phyloP scores from a whole-genome alignment of 75 land plant species.

The Selaginella tamariscina region DNA sequence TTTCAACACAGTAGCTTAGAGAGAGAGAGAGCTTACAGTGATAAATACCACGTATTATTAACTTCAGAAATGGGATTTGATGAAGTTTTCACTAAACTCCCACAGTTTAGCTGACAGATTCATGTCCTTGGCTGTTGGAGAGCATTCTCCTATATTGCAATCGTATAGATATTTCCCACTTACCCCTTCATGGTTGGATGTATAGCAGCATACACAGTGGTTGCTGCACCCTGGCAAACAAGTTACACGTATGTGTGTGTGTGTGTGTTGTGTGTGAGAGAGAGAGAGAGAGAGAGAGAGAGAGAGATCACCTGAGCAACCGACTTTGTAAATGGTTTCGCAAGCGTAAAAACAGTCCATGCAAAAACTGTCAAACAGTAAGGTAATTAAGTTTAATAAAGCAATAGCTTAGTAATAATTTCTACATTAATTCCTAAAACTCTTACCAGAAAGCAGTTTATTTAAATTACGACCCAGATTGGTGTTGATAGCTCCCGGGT shows the following conservation, averaged over 20 bases:
- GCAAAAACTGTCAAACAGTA: too few species aligned
- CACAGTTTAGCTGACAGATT: not conserved
- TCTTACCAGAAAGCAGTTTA: not conserved
- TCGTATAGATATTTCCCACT: not conserved
- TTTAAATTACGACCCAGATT: not conserved
- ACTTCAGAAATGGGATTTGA: not conserved
- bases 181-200: not conserved
- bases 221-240: conserved; percentile 3
- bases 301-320: too few species aligned
- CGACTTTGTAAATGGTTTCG: too few species aligned
- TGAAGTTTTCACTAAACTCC: not conserved
- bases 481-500: not conserved
- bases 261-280: too few species aligned
- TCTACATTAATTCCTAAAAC: not conserved
- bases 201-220: not conserved
- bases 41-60: too few species aligned
- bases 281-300: too few species aligned
- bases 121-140: not conserved
- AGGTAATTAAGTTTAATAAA: not conserved
- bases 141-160: not conserved
- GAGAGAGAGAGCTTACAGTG: too few species aligned
- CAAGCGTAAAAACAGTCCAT: too few species aligned
- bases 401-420: not conserved
- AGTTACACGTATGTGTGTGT: too few species aligned
- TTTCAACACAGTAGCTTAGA: too few species aligned